phyloP scores from a whole-genome alignment of 1,284 basidiomycete species.

The Ceratobasidium sp. region DNA sequence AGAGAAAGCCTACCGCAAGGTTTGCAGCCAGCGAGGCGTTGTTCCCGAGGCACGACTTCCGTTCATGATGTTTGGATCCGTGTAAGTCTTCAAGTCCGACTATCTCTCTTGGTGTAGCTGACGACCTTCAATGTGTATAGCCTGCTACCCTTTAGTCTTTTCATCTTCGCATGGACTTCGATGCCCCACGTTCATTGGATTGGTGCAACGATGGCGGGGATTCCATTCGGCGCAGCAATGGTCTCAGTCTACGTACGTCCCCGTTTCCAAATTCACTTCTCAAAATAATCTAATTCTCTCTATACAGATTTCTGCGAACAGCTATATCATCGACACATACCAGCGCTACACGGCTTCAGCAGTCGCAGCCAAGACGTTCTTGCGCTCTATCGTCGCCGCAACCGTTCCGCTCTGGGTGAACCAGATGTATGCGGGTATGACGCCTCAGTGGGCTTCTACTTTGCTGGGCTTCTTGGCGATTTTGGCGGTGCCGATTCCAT shows the following conservation, averaged over 20 bases:
- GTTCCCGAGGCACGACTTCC: conserved; percentile 50
- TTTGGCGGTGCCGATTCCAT: conserved; percentile 36
- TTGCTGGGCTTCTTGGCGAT: conserved; percentile 46
- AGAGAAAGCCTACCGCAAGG: conserved; percentile 54
- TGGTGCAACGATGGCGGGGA: conserved; percentile 35
- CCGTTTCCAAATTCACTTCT: neutral
- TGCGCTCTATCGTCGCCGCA: conserved; percentile 61
- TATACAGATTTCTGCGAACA: conserved; percentile 47
- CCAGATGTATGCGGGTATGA: conserved; percentile 47
- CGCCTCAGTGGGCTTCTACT: conserved; percentile 48
- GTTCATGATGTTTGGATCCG: conserved; percentile 46
- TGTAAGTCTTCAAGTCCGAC: conserved; percentile 49
- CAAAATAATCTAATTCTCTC: conserved; percentile 11
- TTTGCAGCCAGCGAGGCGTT: conserved; percentile 48
- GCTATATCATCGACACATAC: conserved; percentile 52
- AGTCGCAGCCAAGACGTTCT: conserved; percentile 64
- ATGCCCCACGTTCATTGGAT: conserved; percentile 42
- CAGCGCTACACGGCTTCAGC: conserved; percentile 56
- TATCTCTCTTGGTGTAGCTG: too few relatives aligned
- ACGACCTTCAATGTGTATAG: neutral
- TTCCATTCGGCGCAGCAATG: conserved; percentile 35
- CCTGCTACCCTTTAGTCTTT: conserved; percentile 53
- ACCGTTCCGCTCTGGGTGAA: conserved; percentile 55
- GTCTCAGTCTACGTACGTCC: conserved; percentile 45
- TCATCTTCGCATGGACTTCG: conserved; percentile 52